Evolutionary conservation across 2,329 filamentous ascomycete species (phyloP), one percentile per base, ranked within the genome.

Genomic region (Paecilomyces niveus): DNA sequence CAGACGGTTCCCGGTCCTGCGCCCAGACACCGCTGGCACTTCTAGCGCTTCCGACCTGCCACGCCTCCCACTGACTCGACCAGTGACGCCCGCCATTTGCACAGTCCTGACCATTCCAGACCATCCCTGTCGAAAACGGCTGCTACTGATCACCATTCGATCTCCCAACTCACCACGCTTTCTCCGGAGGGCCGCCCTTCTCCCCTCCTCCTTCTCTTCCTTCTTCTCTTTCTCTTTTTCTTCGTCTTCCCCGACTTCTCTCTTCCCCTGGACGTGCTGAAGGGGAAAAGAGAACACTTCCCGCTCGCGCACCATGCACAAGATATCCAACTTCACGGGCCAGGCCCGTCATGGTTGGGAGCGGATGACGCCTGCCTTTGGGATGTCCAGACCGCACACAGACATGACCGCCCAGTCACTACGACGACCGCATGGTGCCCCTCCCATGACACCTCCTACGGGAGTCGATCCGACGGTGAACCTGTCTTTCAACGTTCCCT

Each of bases 401-500:
- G 82, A 85, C 60, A 77, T 83, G 73, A 67, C 77, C 63, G 75
- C 78, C 65, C 76, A 80, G 63, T 76, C 80, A 60, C 74, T 83
- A 69, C 85, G 85, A 74, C 83, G 84, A 64, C 72, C 81, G 71
- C 69, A 81, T 68, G 71, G 70, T 52, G 73, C 72, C 59, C 72
- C 73, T 33, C 79, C 78, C 21, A 78, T 85, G 71, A 81, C 86
- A 67, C 86, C 89, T 64, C 85, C 88, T 59, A 86, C 88, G 64
- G 81, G 87, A 62, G 83, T 88, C 70, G 89, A 93, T 72, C 82
- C 87, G 56, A 86, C 86, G 64, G 90, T 97, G 75, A 91, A 95
- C 76, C 88, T 96, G 74, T 93, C 91, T 64, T 97, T 99, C 86
- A 97, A 97, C 73, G 89, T 99, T 54, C 94, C 94, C 61, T 97